A percentile compares a stretch with the other conserved stretches of the same genome.
Evolutionary conservation across 1,284 basidiomycete species (phyloP).

Genomic region (Ustilago vetiveriae): DNA sequence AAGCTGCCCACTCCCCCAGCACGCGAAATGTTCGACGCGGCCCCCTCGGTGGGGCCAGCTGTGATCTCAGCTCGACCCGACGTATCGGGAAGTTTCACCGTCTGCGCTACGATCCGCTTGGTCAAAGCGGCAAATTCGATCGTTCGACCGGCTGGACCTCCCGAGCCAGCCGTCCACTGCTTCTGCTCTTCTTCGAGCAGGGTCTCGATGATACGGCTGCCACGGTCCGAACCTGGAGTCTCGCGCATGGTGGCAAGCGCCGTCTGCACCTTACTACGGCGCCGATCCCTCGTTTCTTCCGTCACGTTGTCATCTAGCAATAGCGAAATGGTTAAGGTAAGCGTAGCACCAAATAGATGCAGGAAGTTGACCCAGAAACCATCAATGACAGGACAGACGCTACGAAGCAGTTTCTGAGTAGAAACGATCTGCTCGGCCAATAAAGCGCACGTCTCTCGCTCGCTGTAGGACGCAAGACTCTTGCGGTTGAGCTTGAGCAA

Average conservation of each 20-base stretch:
- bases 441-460: conserved; percentile 37
- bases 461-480: conserved; percentile 25
- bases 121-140: conserved; percentile 23
- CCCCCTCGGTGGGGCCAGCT: neutral
- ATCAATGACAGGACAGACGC: conserved; percentile 52
- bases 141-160: neutral
- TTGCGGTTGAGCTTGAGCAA: conserved; percentile 50
- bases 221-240: conserved; percentile 36
- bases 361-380: conserved; percentile 51
- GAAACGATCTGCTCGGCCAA: conserved; percentile 51
- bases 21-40: conserved; percentile 5
- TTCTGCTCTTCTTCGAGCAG: conserved; percentile 45
- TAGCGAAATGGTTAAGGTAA: conserved; percentile 49
- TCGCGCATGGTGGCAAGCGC: conserved; percentile 40
- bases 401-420: conserved; percentile 47
- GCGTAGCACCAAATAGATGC: conserved; percentile 48
- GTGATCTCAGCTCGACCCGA: neutral
- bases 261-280: conserved; percentile 20
- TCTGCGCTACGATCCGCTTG: conserved; percentile 20
- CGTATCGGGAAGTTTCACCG: conserved; percentile 1
- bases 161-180: conserved; percentile 14
- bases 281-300: conserved; percentile 11
- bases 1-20: conserved; percentile 13
- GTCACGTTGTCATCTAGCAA: conserved; percentile 38
- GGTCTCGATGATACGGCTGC: conserved; percentile 48